Conservation (phyloP, 2,329 filamentous ascomycete genomes). For the Cryphonectria nitschkei region DNA sequence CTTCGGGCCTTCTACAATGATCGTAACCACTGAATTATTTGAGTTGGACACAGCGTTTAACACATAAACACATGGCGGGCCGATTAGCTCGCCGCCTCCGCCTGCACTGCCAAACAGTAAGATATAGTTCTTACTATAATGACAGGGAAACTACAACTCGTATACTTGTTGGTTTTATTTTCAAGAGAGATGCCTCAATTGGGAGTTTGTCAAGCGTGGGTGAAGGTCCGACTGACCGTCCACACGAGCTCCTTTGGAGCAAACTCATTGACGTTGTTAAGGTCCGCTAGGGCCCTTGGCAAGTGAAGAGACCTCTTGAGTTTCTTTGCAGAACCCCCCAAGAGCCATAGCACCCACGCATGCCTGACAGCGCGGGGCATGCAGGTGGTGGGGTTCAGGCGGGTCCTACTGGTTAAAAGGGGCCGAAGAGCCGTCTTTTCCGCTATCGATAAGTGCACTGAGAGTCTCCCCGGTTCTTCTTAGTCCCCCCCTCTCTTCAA, state of each 20-base stretch:
- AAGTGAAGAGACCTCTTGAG: neutral
- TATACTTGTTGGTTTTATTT: neutral
- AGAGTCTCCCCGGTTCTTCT: neutral
- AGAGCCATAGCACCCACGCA: neutral
- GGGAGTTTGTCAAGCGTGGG: too few species aligned
- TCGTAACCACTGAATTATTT: neutral
- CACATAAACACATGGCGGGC: too few species aligned
- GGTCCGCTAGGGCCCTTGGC: neutral
- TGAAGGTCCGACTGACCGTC: too few species aligned
- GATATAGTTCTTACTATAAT: neutral
- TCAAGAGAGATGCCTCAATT: too few species aligned
- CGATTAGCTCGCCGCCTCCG: neutral
- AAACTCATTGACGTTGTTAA: neutral
- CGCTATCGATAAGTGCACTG: conserved; percentile 13
- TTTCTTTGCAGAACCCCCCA: neutral
- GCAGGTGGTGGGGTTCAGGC: neutral
- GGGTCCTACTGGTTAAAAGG: neutral
- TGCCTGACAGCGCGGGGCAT: conserved; percentile 11
- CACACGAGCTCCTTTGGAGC: neutral
- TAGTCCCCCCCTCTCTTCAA: neutral
- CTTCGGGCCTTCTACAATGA: neutral
- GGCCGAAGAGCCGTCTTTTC: neutral
- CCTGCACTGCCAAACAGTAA: too few species aligned
- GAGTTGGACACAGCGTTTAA: too few species aligned
- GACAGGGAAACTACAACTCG: neutral